These are phyloP conservation scores for Epichloe scottii DNA, from an alignment of 2,329 filamentous ascomycete genomes.

Conservation along the genomic window DNA sequence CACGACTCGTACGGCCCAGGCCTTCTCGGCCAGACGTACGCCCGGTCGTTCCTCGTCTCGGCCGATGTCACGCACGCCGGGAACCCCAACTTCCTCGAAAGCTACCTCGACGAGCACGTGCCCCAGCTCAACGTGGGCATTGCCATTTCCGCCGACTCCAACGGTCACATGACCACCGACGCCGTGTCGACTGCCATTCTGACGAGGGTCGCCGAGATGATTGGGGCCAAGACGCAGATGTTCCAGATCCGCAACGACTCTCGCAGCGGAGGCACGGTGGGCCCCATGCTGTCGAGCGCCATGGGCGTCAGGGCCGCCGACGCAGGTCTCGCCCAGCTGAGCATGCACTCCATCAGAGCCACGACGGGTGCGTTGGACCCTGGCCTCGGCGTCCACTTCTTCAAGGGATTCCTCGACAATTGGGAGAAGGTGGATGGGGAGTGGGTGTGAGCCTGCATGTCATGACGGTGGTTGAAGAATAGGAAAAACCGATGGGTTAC, in stretches of 20 bases:
- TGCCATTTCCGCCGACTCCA: constrained; percentile 66
- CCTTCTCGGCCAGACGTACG: constrained; percentile 69
- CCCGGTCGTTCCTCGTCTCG: constrained; percentile 83
- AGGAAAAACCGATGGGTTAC: no score
- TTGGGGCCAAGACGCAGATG: constrained; percentile 59
- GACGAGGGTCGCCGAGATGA: constrained; percentile 63
- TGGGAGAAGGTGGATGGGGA: constrained; percentile 78
- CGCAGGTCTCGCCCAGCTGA: constrained; percentile 79
- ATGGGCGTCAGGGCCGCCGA: constrained; percentile 78
- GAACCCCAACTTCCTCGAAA: constrained; percentile 81
- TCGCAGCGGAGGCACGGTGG: constrained; percentile 85
- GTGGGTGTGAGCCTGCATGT: constrained; percentile 39
- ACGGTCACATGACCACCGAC: constrained; percentile 95
- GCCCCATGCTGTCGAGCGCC: constrained; percentile 69
- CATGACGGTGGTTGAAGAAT: no score
- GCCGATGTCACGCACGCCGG: constrained; percentile 90
- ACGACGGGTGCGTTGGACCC: constrained; percentile 80
- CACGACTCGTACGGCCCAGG: constrained; percentile 41
- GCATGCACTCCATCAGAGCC: constrained; percentile 87
- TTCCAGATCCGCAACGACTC: constrained; percentile 95
- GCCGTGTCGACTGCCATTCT: constrained; percentile 73
- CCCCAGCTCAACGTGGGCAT: constrained; percentile 84
- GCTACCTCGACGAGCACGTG: constrained; percentile 75
- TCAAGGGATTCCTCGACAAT: constrained; percentile 77
- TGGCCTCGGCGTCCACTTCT: constrained; percentile 75